Base-by-base conservation (phyloP, 805 yeast species). In the Suhomyces tanzawaensis region DNA sequence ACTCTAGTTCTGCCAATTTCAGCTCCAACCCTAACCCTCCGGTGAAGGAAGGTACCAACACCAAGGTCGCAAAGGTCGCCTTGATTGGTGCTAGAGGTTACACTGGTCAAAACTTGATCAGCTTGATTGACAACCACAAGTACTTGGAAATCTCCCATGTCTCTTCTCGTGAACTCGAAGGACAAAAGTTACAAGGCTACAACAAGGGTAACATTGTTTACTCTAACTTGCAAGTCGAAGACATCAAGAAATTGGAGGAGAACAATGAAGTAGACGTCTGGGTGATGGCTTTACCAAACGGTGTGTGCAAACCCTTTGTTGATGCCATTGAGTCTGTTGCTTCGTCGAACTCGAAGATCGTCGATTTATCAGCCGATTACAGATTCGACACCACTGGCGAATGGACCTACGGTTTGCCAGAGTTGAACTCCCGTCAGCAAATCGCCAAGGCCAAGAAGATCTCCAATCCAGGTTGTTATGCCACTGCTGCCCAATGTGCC, bases 211-310 rank as follows among this genome's bases (percentile, higher is more conserved):
- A 85, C 41, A 77, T 91, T 39, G 73, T 76, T 37, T 93, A 93
- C 66, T 86, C 86, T 45, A 93, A 90, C 64, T 72, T 93, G 51
- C 90, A 83, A 57, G 76, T 82, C 31, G 96, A 88, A 55, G 98
- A 93, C 52, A 83, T 93, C 48, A 79, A 79, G 55, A 66, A 71
- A 47, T 66, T 93, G 45, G 99, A 91, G 64, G 74, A 80, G 47
- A 69, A 79, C 33, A 78, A 81, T 34, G 85, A 78, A 37, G 86
- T 93, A 41, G 99, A 93, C 55, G 83, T 90, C 36, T 93, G 99
- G 99, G 95, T 95, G 19, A 93, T 95, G 99, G 99, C 99, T 2
- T 75, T 93, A 54, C 99, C 99, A 47, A 93, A 93, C 60, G 97
- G 96, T 34, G 96, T 93, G 26, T 93, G 98, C 58, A 81, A 81